Base-by-base conservation (phyloP, 805 yeast genomes). In the Pichia manshurica region DNA sequence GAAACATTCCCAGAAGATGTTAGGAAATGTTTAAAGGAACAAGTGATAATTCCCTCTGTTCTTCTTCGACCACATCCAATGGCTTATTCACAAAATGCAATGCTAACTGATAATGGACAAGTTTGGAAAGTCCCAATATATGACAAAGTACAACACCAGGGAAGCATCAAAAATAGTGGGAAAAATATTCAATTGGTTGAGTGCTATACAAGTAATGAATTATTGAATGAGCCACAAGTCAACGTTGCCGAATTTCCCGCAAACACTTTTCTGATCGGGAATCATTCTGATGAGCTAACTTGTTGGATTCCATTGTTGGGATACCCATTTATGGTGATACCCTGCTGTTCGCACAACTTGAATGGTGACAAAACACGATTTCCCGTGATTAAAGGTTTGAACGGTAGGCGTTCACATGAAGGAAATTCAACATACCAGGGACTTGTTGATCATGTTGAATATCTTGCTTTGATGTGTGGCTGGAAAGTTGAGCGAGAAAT, bases 251-350 rank as follows among this genome's bases (percentile, higher is more conserved):
- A 81, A 43, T 85, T 84, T 52, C 82, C 87, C 0, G 62, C 68
- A 20, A 75, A 83, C 55, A 83, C 96, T 0, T 91, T 91, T 58
- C 66, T 90, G 32, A 89, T 91, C 39, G 98, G 98, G 1, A 91
- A 91, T 62, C 98, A 91, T 61, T 86, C 96, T 1, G 98, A 91
- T 63, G 98, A 91, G 61, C 72, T 91, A 48, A 90, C 97, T 0
- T 85, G 96, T 55, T 91, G 98, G 97, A 81, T 91, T 33, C 98
- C 98, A 3, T 68, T 91, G 10, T 66, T 91, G 10, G 89, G 88
- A 0, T 84, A 75, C 52, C 96, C 96, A 6, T 91, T 87, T 62
- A 70, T 91, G 71, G 96, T 88, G 9, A 87, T 91, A 37, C 98
- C 98, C 10, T 91, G 98, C 63, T 91, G 98, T 63, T 89, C 97